Evolutionary conservation across 2,329 filamentous ascomycete species (phyloP).

Genomic region (Aureobasidium melanogenum): DNA sequence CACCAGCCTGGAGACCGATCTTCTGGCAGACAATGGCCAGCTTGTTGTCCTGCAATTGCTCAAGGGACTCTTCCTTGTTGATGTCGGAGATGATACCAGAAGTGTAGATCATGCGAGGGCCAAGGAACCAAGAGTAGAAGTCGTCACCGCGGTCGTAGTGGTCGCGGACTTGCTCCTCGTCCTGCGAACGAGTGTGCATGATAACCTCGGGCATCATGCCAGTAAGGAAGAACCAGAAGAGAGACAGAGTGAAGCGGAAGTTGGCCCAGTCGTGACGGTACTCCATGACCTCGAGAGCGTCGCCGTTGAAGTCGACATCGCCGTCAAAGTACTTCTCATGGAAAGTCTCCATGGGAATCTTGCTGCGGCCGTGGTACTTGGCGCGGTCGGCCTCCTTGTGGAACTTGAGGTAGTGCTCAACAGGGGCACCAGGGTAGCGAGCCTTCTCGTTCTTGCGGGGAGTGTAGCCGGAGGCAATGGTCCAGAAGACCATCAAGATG

Average conservation of each 20-base stretch:
- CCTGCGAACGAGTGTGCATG: constrained; percentile 86
- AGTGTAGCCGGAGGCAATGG: constrained; percentile 66
- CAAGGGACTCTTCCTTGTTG: constrained; percentile 78
- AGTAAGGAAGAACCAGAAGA: constrained; percentile 83
- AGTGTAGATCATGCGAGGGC: constrained; percentile 98
- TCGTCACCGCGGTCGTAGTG: constrained; percentile 98
- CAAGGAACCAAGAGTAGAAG: constrained; percentile 98
- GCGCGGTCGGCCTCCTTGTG: constrained; percentile 50
- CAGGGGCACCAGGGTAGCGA: constrained; percentile 71
- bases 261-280: constrained; percentile 95
- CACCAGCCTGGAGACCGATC: constrained; percentile 72
- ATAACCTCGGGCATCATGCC: constrained; percentile 84
- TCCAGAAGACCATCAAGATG: constrained; percentile 75
- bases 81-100: constrained; percentile 87
- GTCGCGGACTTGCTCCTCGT: constrained; percentile 94
- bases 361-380: constrained; percentile 69
- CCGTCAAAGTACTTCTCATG: constrained; percentile 97
- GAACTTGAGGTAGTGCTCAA: constrained; percentile 86
- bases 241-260: constrained; percentile 77
- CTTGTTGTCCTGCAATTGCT: constrained; percentile 97
- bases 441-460: constrained; percentile 91
- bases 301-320: constrained; percentile 90
- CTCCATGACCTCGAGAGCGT: constrained; percentile 80
- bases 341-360: constrained; percentile 87
- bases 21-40: constrained; percentile 92